Base-by-base conservation (phyloP, 1,139 yeast species). In the Magnusiomyces magnusii region DNA sequence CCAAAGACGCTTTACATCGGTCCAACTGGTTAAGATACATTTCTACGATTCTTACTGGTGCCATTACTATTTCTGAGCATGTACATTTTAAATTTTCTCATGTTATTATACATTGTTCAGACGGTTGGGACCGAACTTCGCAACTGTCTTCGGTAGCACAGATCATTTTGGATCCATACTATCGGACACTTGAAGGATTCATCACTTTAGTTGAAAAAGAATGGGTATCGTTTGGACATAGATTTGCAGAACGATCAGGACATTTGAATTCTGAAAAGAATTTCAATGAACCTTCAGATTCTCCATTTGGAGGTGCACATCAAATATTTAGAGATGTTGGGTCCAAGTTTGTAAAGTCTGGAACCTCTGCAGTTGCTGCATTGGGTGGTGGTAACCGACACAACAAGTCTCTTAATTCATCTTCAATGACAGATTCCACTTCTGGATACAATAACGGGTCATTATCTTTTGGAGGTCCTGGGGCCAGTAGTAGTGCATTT, bases 51-150 rank as follows among this genome's bases (percentile, higher is more conserved):
- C 71, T 93, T 57, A 85, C 85, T 53, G 87, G 96, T 0, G 87
- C 93, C 0, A 92, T 88, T 60, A 78, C 89, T 53, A 81, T 93
- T 56, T 83, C 87, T 44, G 86, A 89, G 66, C 87, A 93, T 28
- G 80, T 93, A 25, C 90, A 89, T 62, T 81, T 86, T 66, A 88
- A 90, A 69, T 84, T 86, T 62, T 87, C 95, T 17, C 95, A 92
- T 71, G 82, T 93, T 5, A 71, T 93, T 7, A 81, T 95, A 13
- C 99, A 93, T 73, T 93, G 99, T 70, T 91, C 97, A 0, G 99
- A 93, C 74, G 99, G 99, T 0, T 93, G 99, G 99, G 99, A 93
- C 70, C 78, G 99, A 61, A 95, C 99, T 0, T 83, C 97, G 0
- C 98, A 93, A 69, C 82, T 92, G 0, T 81, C 92, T 10, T 87